A percentile compares a stretch with the other conserved stretches of the same genome.
Evolutionary conservation across 2,329 filamentous ascomycete genomes (phyloP).

Genomic region (Claviceps citrina): DNA sequence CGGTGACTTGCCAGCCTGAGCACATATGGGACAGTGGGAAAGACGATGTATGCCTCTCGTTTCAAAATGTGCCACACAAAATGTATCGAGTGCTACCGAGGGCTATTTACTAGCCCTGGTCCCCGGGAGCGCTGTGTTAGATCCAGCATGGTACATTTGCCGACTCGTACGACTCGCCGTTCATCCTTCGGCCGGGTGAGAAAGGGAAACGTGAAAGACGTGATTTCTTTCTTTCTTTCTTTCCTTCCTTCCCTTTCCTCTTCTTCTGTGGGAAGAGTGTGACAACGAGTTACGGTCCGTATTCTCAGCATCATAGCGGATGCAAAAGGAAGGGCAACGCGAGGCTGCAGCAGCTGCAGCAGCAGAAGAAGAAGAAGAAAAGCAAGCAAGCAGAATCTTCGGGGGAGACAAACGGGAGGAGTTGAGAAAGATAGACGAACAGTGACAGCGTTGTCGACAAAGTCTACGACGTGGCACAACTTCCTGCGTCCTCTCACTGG

Average conservation of each 20-base stretch:
- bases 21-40: neutral
- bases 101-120: neutral
- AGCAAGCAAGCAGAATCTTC: neutral
- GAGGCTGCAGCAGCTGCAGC: too few relatives aligned
- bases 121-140: neutral
- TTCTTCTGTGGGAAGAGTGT: too few relatives aligned
- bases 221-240: too few relatives aligned
- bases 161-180: neutral
- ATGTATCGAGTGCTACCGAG: neutral
- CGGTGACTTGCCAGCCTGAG: slow-evolving; percentile 1
- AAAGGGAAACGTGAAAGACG: neutral
- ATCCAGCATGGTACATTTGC: neutral
- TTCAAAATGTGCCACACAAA: neutral
- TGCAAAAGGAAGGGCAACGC: too few relatives aligned
- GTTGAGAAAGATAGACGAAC: neutral
- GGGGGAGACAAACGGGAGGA: too few relatives aligned
- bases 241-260: neutral
- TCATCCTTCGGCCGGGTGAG: neutral
- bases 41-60: neutral
- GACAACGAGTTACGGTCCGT: too few relatives aligned
- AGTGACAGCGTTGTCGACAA: neutral
- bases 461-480: neutral
- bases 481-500: neutral
- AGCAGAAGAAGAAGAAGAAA: neutral
- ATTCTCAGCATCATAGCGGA: too few relatives aligned